A percentile compares a stretch with the other conserved stretches of the same genome.
Evolutionary conservation across 345 rosid genomes (phyloP).

Genomic region (Gossypioides kirkii): DNA sequence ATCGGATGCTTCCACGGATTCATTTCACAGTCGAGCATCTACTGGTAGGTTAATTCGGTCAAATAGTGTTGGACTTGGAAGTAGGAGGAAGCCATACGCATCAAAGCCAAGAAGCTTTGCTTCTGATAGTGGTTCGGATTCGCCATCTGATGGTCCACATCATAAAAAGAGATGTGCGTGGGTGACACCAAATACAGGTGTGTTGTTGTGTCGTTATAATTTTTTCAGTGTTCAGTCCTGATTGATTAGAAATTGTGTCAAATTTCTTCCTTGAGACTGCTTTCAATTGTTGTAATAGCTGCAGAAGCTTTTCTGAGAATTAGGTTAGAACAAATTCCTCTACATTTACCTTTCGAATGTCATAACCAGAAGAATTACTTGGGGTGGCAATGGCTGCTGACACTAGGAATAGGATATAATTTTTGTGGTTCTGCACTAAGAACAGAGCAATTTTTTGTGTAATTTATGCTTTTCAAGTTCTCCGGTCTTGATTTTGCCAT

Average conservation of each 20-base stretch:
- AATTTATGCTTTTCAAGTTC: slow-evolving; percentile 1
- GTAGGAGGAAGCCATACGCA: slow-evolving; percentile 49
- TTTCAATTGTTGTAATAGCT: neutral
- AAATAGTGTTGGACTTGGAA: slow-evolving; percentile 46
- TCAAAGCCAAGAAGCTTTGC: slow-evolving; percentile 60
- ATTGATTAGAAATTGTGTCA: neutral
- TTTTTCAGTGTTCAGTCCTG: neutral
- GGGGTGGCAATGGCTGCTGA: neutral
- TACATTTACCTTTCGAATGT: neutral
- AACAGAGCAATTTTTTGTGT: neutral
- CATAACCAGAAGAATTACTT: neutral
- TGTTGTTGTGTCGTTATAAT: slow-evolving; percentile 19
- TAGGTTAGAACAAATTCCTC: neutral
- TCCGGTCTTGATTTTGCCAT: neutral
- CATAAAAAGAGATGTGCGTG: slow-evolving; percentile 75
- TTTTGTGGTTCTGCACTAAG: slow-evolving; percentile 8
- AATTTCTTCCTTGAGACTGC: no score
- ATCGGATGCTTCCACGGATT: slow-evolving; percentile 90
- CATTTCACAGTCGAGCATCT: slow-evolving; percentile 77
- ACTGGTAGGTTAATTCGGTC: slow-evolving; percentile 69
- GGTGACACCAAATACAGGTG: slow-evolving; percentile 87
- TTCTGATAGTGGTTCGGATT: slow-evolving; percentile 73
- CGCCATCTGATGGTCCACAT: slow-evolving; percentile 47
- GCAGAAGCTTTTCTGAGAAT: neutral
- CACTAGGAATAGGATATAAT: neutral